Evolutionary conservation across 1,139 yeast species (phyloP).

Genomic region (Komagataea norvegica): DNA sequence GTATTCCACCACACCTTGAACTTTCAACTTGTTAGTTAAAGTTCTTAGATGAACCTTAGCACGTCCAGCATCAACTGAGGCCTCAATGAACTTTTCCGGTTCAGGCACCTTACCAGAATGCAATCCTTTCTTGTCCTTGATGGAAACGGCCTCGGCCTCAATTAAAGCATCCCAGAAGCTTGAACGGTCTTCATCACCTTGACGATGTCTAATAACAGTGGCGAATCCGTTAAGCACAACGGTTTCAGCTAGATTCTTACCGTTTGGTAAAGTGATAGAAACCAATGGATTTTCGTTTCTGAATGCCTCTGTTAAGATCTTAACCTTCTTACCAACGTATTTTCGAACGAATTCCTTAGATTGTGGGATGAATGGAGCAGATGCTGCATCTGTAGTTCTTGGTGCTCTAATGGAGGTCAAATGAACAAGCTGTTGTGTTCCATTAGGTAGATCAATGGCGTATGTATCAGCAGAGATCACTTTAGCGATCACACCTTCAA

Average conservation of each 20-base stretch:
- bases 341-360: conserved; percentile 74
- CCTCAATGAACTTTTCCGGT: conserved; percentile 66
- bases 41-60: conserved; percentile 73
- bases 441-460: conserved; percentile 43
- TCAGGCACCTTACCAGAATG: conserved; percentile 55
- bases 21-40: conserved; percentile 59
- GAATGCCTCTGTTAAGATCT: conserved; percentile 56
- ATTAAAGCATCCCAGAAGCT: conserved; percentile 72
- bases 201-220: conserved; percentile 72
- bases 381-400: conserved; percentile 49
- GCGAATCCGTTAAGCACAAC: conserved; percentile 68
- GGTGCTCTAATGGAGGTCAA: conserved; percentile 74
- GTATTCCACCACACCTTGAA: conserved; percentile 68
- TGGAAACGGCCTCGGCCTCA: conserved; percentile 64
- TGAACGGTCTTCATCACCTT: conserved; percentile 69
- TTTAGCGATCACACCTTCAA: conserved; percentile 52
- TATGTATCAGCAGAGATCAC: conserved; percentile 69
- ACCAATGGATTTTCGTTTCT: conserved; percentile 66
- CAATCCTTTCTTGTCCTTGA: conserved; percentile 55
- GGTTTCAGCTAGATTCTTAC: conserved; percentile 56
- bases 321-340: conserved; percentile 65
- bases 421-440: conserved; percentile 57
- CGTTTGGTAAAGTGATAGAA: conserved; percentile 43
- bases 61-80: conserved; percentile 66
- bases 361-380: conserved; percentile 54